Evolutionary conservation across 345 rosid species (phyloP), one percentile per base, ranked within the genome.

Genomic region (Aurinia saxatilis): DNA sequence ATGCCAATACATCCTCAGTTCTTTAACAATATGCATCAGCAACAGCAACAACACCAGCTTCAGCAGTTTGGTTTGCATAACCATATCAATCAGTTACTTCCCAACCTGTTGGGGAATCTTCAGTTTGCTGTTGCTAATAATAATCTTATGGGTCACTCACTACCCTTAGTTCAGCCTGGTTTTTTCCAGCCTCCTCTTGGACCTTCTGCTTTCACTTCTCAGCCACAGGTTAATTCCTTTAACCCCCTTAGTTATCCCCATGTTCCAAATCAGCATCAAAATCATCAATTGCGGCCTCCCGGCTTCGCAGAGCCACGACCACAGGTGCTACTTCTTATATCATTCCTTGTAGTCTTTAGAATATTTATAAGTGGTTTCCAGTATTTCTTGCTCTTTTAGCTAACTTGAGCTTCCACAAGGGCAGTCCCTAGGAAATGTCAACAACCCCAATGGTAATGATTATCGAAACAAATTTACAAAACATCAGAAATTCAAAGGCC

Each of bases 41-140:
- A 21, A 2, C 31, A 50, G 10, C 86, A 78, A 16, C 78, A 65
- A 11, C 79, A 69, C 30, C 68, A 49, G 13, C 63, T 42, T 54
- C 50, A 31, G n/a, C 82, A 70, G 35, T 55, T 60, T 48, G 60
- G 63, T 67, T 47, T 78, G 25, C 25, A 2, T 21, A 21, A 4
- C 25, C 25, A 21, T 21, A 21, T 21, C 2, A 21, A 21, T 35
- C 69, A 80, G 75, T 67, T 73, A n/a, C n/a, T 76, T n/a, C n/a
- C n/a, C 25, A 71, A 10, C 64, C 64, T 73, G 38, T 69, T 84
- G 39, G 75, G 77, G 60, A 80, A 74, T 67, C 75, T 76, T 18
- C 75, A 71, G 56, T 69, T 67, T 76, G 77, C 79, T 48, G 45
- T 40, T 30, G 65, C 57, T 15, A 67, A 60, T 41, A 15, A 33